Evolutionary conservation across 768 basidiomycete genomes (phyloP), one percentile per base, ranked within the genome.

Genomic region (Boletus pseudo-olivaceus): DNA sequence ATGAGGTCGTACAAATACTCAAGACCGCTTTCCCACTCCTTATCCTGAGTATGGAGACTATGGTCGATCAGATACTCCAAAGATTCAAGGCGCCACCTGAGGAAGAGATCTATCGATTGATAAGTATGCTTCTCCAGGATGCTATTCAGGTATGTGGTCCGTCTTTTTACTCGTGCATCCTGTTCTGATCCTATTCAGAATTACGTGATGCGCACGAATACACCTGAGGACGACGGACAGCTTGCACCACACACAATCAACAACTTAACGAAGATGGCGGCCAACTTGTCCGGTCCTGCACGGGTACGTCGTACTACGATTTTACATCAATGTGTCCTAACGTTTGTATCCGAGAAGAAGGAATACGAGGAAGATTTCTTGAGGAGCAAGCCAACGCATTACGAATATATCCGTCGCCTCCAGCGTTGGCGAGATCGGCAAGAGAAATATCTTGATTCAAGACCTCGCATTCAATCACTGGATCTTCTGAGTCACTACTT

Each of bases 1-100:
- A 99, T 20, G 97, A 98, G 66, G 84, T 98, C 53, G 83, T 94
- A 39, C 88, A 94, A 66, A 85, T 92, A 35, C 78, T 98, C 63
- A 98, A 99, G 75, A 97, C 96, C 0, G 87, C 92, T 0, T 97
- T 95, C 78, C 97, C 97, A 0, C 79, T 99, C 7, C 80, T 99
- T 34, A 91, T 96, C 30, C 76, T 98, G 20, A 97, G 93, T 53
- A 79, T 99, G 78, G 97, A 99, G 74, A 95, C 93, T 15, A 89
- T 98, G 81, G 89, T 95, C 5, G 97, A 99, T 60, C 94, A 98
- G 71, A 89, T 99, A 59, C 79, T 84, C 20, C 82, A 85, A 54
- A 83, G 93, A 48, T 96, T 98, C 75, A 96, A 97, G 69, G 83
- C 89, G 2, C 79, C 82, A 1, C 80, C 84, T 2, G 97, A 99